phyloP scores from a whole-genome alignment of 2,329 filamentous ascomycete genomes.

The Colletotrichum gigasporum region DNA sequence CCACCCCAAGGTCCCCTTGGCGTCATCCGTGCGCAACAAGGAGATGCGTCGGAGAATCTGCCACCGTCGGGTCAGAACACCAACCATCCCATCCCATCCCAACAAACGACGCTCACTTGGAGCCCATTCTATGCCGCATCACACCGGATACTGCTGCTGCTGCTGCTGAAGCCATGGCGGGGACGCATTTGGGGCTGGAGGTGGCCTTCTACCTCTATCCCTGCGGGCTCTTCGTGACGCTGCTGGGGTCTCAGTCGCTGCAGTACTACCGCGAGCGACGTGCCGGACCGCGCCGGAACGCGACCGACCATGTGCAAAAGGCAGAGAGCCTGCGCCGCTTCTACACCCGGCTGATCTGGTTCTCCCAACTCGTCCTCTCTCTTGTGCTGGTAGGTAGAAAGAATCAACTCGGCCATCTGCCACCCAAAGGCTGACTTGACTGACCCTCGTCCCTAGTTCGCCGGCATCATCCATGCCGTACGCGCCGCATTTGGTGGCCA shows the following conservation, averaged over 20 bases:
- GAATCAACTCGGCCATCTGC: no score
- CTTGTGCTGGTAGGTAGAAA: constrained; percentile 36
- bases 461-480: constrained; percentile 44
- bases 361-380: constrained; percentile 44
- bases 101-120: background rate
- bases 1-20: no score
- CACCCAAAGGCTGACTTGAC: no score
- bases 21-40: background rate
- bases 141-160: background rate
- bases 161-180: constrained; percentile 41
- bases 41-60: constrained; percentile 14
- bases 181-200: constrained; percentile 45
- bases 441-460: constrained; percentile 34
- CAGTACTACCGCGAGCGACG: constrained; percentile 47
- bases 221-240: constrained; percentile 46
- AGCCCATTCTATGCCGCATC: constrained; percentile 3
- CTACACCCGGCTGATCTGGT: constrained; percentile 46
- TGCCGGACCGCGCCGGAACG: constrained; percentile 37
- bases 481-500: constrained; percentile 43
- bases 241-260: constrained; percentile 47
- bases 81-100: constrained; percentile 1
- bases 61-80: constrained; percentile 3
- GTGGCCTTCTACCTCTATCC: constrained; percentile 53
- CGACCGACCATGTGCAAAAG: constrained; percentile 37
- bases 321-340: constrained; percentile 39